A percentile compares a stretch with the other conserved stretches of the same genome.
Evolutionary conservation across 2,329 filamentous ascomycete species (phyloP).

Genomic region (Penicillium sp.): DNA sequence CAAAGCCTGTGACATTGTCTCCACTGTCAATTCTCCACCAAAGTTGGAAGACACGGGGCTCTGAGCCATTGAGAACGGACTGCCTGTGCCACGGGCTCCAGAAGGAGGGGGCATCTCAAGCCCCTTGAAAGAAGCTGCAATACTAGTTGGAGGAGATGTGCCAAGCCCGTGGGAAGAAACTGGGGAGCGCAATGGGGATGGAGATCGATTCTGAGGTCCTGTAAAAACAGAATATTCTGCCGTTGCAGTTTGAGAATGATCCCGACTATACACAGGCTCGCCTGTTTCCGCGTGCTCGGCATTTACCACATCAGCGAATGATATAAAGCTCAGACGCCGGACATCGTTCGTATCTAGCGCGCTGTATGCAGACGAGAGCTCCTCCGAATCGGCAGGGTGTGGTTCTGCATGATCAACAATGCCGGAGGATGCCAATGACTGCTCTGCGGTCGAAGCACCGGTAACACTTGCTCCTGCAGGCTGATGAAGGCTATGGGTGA

Average conservation of each 20-base stretch:
- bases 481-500: conserved; percentile 81
- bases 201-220: conserved; percentile 59
- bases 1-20: conserved; percentile 90
- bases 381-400: conserved; percentile 49
- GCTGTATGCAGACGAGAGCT: conserved; percentile 71
- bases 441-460: conserved; percentile 39
- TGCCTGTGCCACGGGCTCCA: conserved; percentile 58
- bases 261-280: conserved; percentile 54
- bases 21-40: conserved; percentile 74
- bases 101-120: conserved; percentile 65
- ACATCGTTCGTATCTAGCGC: conserved; percentile 74
- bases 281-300: conserved; percentile 54
- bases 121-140: conserved; percentile 69
- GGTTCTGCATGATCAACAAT: conserved; percentile 52
- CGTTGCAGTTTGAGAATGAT: conserved; percentile 67
- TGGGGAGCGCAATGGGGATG: conserved; percentile 76
- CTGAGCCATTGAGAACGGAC: conserved; percentile 56
- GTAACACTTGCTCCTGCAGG: conserved; percentile 68
- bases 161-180: conserved; percentile 67
- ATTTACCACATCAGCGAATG: conserved; percentile 93
- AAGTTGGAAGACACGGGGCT: conserved; percentile 50
- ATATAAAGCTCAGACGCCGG: conserved; percentile 87
- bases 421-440: conserved; percentile 45
- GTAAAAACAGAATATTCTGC: conserved; percentile 43
- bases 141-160: conserved; percentile 72